Evolutionary conservation across 257 asterid genomes (phyloP), one percentile per base, ranked within the genome.

Genomic region (Catharanthus roseus): DNA sequence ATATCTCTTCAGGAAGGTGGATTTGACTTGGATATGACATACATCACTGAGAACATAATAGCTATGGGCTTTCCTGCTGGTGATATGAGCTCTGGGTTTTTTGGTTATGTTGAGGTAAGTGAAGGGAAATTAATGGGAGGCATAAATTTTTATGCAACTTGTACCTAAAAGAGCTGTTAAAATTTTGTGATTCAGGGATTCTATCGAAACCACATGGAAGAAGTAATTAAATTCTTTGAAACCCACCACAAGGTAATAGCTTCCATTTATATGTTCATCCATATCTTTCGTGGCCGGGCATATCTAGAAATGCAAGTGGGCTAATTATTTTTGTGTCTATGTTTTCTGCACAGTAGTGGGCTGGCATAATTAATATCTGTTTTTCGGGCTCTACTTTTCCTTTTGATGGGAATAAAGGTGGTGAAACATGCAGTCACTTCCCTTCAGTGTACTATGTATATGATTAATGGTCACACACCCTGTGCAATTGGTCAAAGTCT

Each of bases 51-150:
- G 88, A 95, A 95, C 85, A 88, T 95, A 75, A 95, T 95, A 75
- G 99, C 99, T 45, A 95, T 95, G 99, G 99, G 99, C 66, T 95
- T 95, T 78, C 98, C 99, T 69, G 97, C 99, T 77, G 99, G 99
- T 81, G 98, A 91, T 76, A 88, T 88, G 96, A 95, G 98, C 86
- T 95, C 98, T 79, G 99, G 99, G 3, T 86, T 91, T 73, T 89
- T 95, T 63, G 96, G 98, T 72, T 95, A 91, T 81, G 95, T 95
- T 76, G 99, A 95, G 98, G 99, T 90, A 79, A 74, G 69, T 67
- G 49, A 60, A 47, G 4, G 61, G 21, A 45, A 54, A 74, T 65
- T 41, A 69, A 72, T 61, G 61, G 67, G 65, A 50, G 38, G 39
- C 24, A 44, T 70, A 65, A 63, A 62, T 24, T 67, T 36, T 70